Conservation (phyloP, 1,284 basidiomycete genomes). For the Phellinidium pouzarii region DNA sequence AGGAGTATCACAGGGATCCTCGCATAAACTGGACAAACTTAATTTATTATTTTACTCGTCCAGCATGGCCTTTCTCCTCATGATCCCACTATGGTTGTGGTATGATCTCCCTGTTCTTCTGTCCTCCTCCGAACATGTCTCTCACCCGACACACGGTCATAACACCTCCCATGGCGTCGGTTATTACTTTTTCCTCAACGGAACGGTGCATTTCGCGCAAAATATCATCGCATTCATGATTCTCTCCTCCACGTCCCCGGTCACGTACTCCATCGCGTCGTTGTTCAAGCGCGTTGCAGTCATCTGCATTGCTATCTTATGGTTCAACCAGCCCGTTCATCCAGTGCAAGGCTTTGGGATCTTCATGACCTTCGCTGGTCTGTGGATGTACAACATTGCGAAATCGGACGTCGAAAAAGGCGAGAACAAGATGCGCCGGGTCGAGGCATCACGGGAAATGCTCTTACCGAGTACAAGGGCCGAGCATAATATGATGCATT, state of each 20-base stretch:
- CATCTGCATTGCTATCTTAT: conserved; percentile 95
- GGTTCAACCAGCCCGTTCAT: conserved; percentile 90
- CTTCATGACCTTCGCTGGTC: conserved; percentile 78
- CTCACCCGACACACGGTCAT: conserved; percentile 45
- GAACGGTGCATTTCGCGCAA: conserved; percentile 93
- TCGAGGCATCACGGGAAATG: conserved; percentile 75
- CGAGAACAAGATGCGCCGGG: conserved; percentile 78
- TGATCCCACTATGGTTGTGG: conserved; percentile 92
- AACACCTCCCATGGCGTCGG: conserved; percentile 48
- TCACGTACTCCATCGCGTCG: conserved; percentile 97
- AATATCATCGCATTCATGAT: conserved; percentile 98
- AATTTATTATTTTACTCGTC: conserved; percentile 95
- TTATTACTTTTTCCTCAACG: conserved; percentile 86
- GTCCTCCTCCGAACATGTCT: conserved; percentile 35
- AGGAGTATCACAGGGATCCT: conserved; percentile 35
- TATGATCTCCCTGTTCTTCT: conserved; percentile 73
- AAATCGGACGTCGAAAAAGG: conserved; percentile 91
- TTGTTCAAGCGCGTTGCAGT: conserved; percentile 97
- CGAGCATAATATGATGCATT: conserved; percentile 43
- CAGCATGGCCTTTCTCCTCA: conserved; percentile 88
- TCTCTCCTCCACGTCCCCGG: conserved; percentile 91
- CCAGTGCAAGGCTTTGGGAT: conserved; percentile 86
- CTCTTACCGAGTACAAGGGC: conserved; percentile 64
- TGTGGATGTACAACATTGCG: conserved; percentile 95
- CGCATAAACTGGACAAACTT: conserved; percentile 91